Evolutionary conservation across 352 stramenopile genomes (phyloP), one percentile per base, ranked within the genome.

Genomic region (Paralagenidium karlingii): DNA sequence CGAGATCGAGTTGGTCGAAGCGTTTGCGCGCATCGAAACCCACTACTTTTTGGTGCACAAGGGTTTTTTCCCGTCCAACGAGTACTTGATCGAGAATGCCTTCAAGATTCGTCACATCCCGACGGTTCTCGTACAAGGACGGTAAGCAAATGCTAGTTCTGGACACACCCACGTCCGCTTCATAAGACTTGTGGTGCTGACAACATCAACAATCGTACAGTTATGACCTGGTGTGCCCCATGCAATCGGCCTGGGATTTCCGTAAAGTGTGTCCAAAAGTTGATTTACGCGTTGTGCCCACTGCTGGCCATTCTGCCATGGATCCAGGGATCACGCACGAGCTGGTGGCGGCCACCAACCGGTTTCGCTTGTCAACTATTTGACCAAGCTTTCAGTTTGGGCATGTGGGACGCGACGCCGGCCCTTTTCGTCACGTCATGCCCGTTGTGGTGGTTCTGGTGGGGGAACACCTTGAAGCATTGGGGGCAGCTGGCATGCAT

Each of bases 11-110:
- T 94, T 95, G 44, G 74, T 80, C 7, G 68, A 93, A 46, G 80
- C 86, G 2, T 96, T 96, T 51, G 85, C 83, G 22, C 73, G 85
- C 34, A 96, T 96, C 45, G 86, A 96, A 59, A 94, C 91, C 63
- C 85, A 96, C 51, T 96, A 92, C 56, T 96, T 96, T 24, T n/a
- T n/a, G n/a, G 53, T 85, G 26, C 75, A 96, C 62, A 74, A 83
- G 34, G 86, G 79, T 16, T 96, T 93, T 57, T 94, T 96, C 55
- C 70, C 80, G 8, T 67, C 34, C 20, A 73, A 93, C 47, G 67
- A 82, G 33, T 94, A 90, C 41, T 47, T 96, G 38, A 79, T 94
- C 33, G 77, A 94, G 38, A 84, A 96, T 45, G 71, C 73, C 25
- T 63, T 82, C 57, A 89, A 90, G 63, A 94, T 96, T 54, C 73